phyloP scores from a whole-genome alignment of 164 flowering plant genomes.

The Nelumbo lutea region DNA sequence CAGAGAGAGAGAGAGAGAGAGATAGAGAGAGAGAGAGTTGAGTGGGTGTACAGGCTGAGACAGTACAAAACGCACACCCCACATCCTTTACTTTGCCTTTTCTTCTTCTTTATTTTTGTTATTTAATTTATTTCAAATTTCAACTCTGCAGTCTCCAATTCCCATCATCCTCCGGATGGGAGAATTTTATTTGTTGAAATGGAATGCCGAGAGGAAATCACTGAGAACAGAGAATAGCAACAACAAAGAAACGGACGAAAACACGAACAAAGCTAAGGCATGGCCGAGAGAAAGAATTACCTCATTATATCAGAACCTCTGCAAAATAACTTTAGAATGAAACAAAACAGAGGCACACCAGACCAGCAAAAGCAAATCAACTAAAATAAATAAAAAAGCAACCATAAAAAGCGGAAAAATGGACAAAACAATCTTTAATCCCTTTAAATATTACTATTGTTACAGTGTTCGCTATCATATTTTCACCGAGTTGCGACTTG shows the following conservation, averaged over 20 bases:
- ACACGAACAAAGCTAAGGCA: no score
- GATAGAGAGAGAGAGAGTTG: neutral
- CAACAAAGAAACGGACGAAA: no score
- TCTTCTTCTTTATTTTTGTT: conserved; percentile 11
- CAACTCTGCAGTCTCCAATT: neutral
- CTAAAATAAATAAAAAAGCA: neutral
- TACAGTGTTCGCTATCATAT: conserved; percentile 9
- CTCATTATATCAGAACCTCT: no score
- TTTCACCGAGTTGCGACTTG: no score
- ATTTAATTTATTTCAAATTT: neutral
- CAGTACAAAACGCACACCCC: conserved; percentile 44
- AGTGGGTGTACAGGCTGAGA: conserved; percentile 46
- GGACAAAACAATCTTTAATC: neutral
- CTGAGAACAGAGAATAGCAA: no score
- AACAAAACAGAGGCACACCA: neutral
- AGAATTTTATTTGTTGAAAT: conserved; percentile 7
- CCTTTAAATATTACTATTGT: neutral
- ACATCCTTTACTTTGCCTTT: conserved; percentile 18
- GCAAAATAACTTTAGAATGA: neutral
- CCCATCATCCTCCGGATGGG: conserved; percentile 20
- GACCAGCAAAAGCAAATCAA: neutral
- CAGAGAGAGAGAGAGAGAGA: conserved; percentile 11
- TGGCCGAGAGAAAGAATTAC: no score
- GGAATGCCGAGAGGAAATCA: no score
- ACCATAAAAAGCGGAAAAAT: neutral